These are phyloP conservation scores for Ascodesmis nigricans DNA, from an alignment of 495 filamentous ascomycete species.

Conservation along the genomic window DNA sequence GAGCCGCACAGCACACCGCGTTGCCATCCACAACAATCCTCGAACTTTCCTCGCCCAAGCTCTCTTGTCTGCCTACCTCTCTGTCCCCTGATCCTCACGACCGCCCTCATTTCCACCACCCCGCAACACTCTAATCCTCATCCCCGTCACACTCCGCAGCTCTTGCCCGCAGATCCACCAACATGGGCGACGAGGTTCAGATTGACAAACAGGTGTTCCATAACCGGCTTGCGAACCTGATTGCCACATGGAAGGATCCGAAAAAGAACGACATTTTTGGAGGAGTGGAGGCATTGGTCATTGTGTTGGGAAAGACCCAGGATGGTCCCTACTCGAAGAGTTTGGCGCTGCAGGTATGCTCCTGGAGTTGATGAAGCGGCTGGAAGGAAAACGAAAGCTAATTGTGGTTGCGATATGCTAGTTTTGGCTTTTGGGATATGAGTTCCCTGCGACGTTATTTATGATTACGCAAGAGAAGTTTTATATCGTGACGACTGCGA, in stretches of 20 bases:
- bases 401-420: conserved; percentile 26
- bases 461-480: conserved; percentile 70
- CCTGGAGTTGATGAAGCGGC: background rate
- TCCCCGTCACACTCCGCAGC: no score
- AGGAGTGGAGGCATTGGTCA: conserved; percentile 63
- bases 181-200: conserved; percentile 38
- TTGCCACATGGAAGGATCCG: conserved; percentile 84
- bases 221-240: conserved; percentile 66
- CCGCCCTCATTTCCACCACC: no score
- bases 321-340: conserved; percentile 72
- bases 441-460: conserved; percentile 89
- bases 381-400: conserved; percentile 3
- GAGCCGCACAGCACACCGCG: no score
- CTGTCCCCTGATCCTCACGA: no score
- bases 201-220: conserved; percentile 86
- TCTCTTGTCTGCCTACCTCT: no score
- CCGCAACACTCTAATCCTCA: no score
- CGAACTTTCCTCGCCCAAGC: no score
- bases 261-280: conserved; percentile 73
- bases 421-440: conserved; percentile 98
- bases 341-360: conserved; percentile 74
- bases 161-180: no score
- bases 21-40: no score
- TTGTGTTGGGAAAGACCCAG: conserved; percentile 86
- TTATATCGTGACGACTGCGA: conserved; percentile 81